Base-by-base conservation (phyloP, 495 filamentous ascomycete genomes). In the Darksidea phi region DNA sequence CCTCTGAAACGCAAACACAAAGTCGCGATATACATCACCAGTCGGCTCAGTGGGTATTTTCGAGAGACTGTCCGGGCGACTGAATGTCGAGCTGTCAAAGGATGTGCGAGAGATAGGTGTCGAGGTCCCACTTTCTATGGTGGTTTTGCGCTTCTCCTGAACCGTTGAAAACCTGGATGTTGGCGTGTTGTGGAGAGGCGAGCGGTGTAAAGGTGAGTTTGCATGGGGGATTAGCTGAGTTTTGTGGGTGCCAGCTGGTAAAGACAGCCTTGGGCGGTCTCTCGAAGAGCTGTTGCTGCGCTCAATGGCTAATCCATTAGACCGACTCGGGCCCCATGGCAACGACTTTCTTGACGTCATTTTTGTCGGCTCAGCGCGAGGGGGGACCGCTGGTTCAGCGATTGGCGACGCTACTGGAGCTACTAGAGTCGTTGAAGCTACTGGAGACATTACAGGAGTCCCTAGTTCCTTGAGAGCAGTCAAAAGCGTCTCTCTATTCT, bases 401-500 rank as follows among this genome's bases (percentile, higher is more conserved):
- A 20, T 25, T 18, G 15, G 4, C 4, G 42, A 20, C n/a, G 7
- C 24, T 15, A 11, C 2, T 37, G 43, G 23, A 32, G n/a, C 20
- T 34, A 20, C 4, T 17, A 48, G 20, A 25, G 12, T 7, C 25
- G 4, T 23, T 6, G 20, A 1, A 32, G 28, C 28, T 28, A 18
- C 28, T 24, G n/a, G 2, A 26, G 20, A 1, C 21, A 24, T 25
- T 23, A 11, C 21, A 23, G 21, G 38, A n/a, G 26, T 17, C 37
- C 48, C 54, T 17, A 52, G 32, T 24, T 67, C 37, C 11, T 60
- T 46, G 2, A 64, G 12, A 7, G 61, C 66, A 15, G 6, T 32
- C 6, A 25, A 18, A 26, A 68, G 45, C 0, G 49, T 57, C 20
- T 17, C 56, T 11, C 8, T 36, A 23, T 46, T 42, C 11, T 45